Evolutionary conservation across 768 basidiomycete species (phyloP).

Genomic region (Xerocomus brunneocitrinus): DNA sequence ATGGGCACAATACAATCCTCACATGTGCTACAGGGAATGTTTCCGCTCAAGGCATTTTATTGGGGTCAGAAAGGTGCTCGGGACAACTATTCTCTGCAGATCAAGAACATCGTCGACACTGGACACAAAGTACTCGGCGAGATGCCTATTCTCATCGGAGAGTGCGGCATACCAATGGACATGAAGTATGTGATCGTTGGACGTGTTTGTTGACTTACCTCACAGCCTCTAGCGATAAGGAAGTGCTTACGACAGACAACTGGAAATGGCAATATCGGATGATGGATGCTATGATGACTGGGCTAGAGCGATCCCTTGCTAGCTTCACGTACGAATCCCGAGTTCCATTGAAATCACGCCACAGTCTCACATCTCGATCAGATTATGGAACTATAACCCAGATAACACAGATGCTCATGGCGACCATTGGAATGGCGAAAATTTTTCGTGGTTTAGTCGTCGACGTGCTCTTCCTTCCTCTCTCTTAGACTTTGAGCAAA

Average conservation of each 20-base stretch:
- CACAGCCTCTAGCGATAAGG: slow-evolving; percentile 46
- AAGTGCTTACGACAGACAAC: slow-evolving; percentile 67
- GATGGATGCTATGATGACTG: slow-evolving; percentile 93
- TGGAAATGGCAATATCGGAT: slow-evolving; percentile 82
- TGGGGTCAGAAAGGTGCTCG: slow-evolving; percentile 82
- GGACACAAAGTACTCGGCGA: slow-evolving; percentile 72
- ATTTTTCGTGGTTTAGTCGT: slow-evolving; percentile 90
- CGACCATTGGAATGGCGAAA: slow-evolving; percentile 94
- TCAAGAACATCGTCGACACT: slow-evolving; percentile 69
- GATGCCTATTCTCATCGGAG: slow-evolving; percentile 81
- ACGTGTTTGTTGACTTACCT: neutral
- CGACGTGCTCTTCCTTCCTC: slow-evolving; percentile 52
- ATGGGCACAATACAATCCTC: neutral
- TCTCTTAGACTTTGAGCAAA: slow-evolving; percentile 55
- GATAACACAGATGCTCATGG: slow-evolving; percentile 73
- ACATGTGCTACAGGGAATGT: slow-evolving; percentile 64
- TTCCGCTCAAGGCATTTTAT: slow-evolving; percentile 73
- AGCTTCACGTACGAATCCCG: slow-evolving; percentile 73
- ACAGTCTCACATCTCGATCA: slow-evolving; percentile 26
- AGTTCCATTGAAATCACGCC: neutral
- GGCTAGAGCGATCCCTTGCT: slow-evolving; percentile 67
- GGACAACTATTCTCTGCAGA: slow-evolving; percentile 79
- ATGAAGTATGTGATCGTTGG: slow-evolving; percentile 65
- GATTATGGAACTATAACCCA: slow-evolving; percentile 95
- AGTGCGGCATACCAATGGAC: slow-evolving; percentile 96